phyloP scores from a whole-genome alignment of 2,329 filamentous ascomycete genomes.

The Neocucurbitaria cava region DNA sequence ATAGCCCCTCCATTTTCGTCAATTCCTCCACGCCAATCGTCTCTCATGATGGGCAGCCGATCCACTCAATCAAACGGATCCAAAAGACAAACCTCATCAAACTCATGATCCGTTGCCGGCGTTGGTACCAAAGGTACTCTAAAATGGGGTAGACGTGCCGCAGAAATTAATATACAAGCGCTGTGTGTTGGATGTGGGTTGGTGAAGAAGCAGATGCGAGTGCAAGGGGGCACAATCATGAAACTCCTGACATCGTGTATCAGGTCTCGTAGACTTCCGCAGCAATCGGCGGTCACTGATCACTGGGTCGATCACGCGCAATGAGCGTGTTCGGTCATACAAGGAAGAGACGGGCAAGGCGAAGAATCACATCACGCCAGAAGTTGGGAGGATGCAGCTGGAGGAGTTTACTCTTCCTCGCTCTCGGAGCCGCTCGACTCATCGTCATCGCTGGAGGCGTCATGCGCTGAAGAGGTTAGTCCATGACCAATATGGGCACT shows the following conservation, averaged over 20 bases:
- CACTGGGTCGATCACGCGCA: conserved; percentile 5
- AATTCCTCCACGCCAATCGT: conserved; percentile 9
- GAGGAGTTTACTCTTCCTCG: conserved; percentile 50
- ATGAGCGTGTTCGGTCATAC: conserved; percentile 12
- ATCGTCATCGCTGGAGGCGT: conserved; percentile 59
- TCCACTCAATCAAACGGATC: conserved; percentile 16
- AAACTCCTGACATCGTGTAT: conserved; percentile 10
- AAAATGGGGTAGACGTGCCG: conserved; percentile 1
- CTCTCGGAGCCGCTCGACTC: conserved; percentile 61
- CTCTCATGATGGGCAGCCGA: conserved; percentile 3
- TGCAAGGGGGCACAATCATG: conserved; percentile 6
- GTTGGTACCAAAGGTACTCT: conserved; percentile 12
- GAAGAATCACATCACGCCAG: conserved; percentile 19
- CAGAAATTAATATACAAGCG: conserved; percentile 31
- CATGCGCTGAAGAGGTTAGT: conserved; percentile 41
- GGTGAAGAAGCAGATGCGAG: not conserved
- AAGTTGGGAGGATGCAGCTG: conserved; percentile 1
- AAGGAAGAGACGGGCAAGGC: conserved; percentile 6
- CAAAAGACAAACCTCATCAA: conserved; percentile 31
- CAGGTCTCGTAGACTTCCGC: conserved; percentile 6
- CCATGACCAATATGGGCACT: conserved; percentile 7
- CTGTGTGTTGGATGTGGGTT: conserved; percentile 15
- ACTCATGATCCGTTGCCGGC: conserved; percentile 27
- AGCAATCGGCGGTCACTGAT: conserved; percentile 2
- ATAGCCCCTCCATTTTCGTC: not conserved